phyloP scores from a whole-genome alignment of 345 rosid species.

The Eucalyptus brandiana region DNA sequence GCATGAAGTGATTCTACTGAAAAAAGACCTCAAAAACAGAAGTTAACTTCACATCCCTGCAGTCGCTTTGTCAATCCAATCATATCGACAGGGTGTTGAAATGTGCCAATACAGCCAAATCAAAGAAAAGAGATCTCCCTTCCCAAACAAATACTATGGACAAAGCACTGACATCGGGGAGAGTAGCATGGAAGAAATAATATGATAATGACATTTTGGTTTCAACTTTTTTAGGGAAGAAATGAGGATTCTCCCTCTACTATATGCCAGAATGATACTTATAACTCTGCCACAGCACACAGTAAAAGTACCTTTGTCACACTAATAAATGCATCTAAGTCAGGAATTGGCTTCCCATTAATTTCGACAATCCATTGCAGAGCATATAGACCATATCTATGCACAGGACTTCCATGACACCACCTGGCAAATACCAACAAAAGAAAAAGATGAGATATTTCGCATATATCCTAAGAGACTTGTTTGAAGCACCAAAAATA shows the following conservation, averaged over 20 bases:
- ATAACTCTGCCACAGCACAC: background rate
- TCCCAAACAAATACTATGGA: background rate
- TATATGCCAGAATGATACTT: background rate
- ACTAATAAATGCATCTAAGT: constrained; percentile 59
- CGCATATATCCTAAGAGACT: background rate
- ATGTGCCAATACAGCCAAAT: background rate
- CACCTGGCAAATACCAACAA: constrained; percentile 33
- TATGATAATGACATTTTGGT: background rate
- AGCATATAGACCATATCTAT: constrained; percentile 76
- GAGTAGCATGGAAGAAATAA: background rate
- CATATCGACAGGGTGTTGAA: background rate
- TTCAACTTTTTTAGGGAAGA: background rate
- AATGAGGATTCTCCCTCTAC: background rate
- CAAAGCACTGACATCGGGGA: background rate
- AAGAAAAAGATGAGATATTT: background rate
- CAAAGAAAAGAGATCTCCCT: background rate
- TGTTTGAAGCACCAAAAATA: background rate
- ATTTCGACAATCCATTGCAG: constrained; percentile 94
- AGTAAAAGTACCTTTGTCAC: constrained; percentile 55
- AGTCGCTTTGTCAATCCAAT: background rate
- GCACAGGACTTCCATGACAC: constrained; percentile 91
- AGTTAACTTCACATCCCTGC: background rate
- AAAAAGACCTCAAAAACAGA: background rate
- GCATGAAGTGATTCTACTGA: background rate
- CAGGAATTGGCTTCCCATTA: constrained; percentile 76